Evolutionary conservation across 371 early-diverging fungal genomes (phyloP).

Genomic region (Batkoa obscura): DNA sequence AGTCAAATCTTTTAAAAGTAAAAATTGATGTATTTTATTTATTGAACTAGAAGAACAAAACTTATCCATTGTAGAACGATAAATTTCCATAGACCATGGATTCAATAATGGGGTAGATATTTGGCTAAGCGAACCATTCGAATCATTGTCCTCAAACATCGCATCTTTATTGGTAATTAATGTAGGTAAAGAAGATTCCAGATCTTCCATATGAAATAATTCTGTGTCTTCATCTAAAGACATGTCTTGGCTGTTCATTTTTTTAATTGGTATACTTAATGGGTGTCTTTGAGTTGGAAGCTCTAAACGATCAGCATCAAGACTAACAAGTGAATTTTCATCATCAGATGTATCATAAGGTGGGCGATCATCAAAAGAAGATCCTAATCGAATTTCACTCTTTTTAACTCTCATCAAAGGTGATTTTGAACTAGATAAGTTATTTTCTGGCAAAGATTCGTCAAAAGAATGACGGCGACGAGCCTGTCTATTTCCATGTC

Average conservation of each 20-base stretch:
- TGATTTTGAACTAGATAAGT: conserved; percentile 9
- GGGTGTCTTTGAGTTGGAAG: background rate
- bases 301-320: background rate
- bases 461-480: conserved; percentile 10
- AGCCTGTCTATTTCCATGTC: background rate
- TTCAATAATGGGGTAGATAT: conserved; percentile 10
- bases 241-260: background rate
- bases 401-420: conserved; percentile 11
- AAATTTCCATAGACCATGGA: conserved; percentile 35
- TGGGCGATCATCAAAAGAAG: conserved; percentile 1
- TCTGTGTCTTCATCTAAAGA: conserved; percentile 7
- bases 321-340: background rate
- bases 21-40: conserved; percentile 20
- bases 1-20: conserved; percentile 83
- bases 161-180: background rate
- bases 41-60: conserved; percentile 12
- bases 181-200: conserved; percentile 3
- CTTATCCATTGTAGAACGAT: conserved; percentile 11
- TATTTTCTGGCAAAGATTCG: conserved; percentile 11
- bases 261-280: background rate
- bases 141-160: background rate
- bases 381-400: conserved; percentile 4
- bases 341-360: conserved; percentile 2
- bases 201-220: conserved; percentile 19
- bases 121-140: background rate